Conservation (phyloP, 768 basidiomycete genomes). For the Boletus rubescentipes region DNA sequence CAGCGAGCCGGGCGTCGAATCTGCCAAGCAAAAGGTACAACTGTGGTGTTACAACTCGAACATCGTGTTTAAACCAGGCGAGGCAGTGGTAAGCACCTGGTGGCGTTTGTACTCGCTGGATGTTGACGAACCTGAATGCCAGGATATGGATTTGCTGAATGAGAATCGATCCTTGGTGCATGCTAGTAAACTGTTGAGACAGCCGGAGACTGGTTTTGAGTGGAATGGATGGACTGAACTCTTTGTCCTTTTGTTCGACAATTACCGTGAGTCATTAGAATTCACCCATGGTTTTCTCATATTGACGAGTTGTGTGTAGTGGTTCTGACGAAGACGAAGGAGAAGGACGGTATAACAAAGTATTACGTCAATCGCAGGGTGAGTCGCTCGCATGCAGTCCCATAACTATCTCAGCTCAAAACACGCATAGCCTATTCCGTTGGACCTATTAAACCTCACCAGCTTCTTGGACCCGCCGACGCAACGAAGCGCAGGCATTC, state of each 20-base stretch:
- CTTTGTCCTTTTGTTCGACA: conserved; percentile 90
- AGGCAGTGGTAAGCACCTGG: conserved; percentile 50
- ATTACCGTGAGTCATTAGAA: conserved; percentile 68
- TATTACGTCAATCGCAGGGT: conserved; percentile 83
- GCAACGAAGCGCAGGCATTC: conserved; percentile 69
- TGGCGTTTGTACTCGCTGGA: neutral
- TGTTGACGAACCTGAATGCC: conserved; percentile 1
- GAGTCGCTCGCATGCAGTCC: conserved; percentile 23
- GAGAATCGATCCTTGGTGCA: conserved; percentile 82
- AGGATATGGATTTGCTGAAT: conserved; percentile 89
- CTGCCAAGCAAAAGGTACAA: conserved; percentile 86
- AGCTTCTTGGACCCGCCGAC: conserved; percentile 80
- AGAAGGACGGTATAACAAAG: conserved; percentile 70
- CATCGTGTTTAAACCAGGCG: conserved; percentile 76
- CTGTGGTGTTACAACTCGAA: conserved; percentile 84
- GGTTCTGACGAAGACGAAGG: conserved; percentile 85
- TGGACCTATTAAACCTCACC: conserved; percentile 85
- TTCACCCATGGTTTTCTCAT: neutral
- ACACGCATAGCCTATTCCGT: conserved; percentile 73
- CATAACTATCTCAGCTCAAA: neutral
- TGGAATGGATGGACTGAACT: conserved; percentile 91
- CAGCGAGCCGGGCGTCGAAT: conserved; percentile 81
- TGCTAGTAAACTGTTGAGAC: conserved; percentile 78
- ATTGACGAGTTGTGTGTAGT: conserved; percentile 45
- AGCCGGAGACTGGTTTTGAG: conserved; percentile 85